These are phyloP conservation scores for Bipolaris cookei DNA, from an alignment of 2,329 filamentous ascomycete species.

Conservation along the genomic window DNA sequence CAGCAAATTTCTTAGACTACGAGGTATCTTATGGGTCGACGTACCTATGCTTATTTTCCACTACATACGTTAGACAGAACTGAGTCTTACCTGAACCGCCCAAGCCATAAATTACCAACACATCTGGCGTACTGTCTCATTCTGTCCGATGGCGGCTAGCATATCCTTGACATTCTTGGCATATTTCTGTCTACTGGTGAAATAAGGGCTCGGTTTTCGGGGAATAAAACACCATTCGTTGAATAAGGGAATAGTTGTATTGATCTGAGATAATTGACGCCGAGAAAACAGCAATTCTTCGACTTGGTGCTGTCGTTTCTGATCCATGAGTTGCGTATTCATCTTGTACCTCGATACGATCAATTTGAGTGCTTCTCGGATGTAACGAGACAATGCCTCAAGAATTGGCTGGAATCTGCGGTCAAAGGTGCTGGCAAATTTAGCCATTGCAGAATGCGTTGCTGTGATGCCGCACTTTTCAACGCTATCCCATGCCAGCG, in stretches of 20 bases:
- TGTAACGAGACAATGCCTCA: not conserved
- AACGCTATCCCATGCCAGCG: slow-evolving; percentile 25
- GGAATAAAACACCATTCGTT: not conserved
- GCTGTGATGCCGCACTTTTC: slow-evolving; percentile 33
- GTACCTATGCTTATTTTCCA: slow-evolving; percentile 45
- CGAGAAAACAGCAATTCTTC: not conserved
- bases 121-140: not conserved
- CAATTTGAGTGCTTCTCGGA: not conserved
- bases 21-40: slow-evolving; percentile 8
- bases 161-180: not conserved
- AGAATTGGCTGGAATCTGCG: not conserved
- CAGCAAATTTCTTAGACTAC: not conserved
- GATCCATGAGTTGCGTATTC: not conserved
- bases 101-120: slow-evolving; percentile 48
- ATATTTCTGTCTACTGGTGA: not conserved
- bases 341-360: not conserved
- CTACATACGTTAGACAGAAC: slow-evolving; percentile 47
- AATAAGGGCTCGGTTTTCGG: not conserved
- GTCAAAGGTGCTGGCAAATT: slow-evolving; percentile 24
- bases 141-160: not conserved
- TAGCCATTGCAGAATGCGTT: slow-evolving; percentile 38
- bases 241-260: not conserved
- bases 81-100: slow-evolving; percentile 52
- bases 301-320: not conserved
- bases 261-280: not conserved